These are phyloP conservation scores for Trichoderma erinaceum DNA, from an alignment of 495 filamentous ascomycete genomes.

Conservation along the genomic window DNA sequence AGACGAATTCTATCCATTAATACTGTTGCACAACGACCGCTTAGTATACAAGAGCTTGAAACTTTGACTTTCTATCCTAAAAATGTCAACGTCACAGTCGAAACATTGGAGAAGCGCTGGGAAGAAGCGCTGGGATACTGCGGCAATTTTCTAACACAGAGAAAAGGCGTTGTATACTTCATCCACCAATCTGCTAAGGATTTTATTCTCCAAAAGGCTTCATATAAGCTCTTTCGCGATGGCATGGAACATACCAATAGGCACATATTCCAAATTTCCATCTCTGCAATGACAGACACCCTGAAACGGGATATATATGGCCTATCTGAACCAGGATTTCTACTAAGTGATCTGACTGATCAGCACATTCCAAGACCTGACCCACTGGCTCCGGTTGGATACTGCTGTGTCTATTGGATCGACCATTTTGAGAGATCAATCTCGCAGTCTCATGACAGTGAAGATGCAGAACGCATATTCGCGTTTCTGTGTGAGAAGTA, in stretches of 20 bases:
- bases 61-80: constrained; percentile 13
- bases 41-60: constrained; percentile 19
- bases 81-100: not conserved
- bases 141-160: constrained; percentile 30
- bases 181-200: constrained; percentile 44
- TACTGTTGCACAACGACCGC: constrained; percentile 19
- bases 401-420: constrained; percentile 36
- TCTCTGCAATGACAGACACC: constrained; percentile 18
- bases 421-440: constrained; percentile 25
- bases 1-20: constrained; percentile 19
- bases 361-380: constrained; percentile 21
- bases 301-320: constrained; percentile 2
- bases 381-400: constrained; percentile 27
- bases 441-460: not conserved
- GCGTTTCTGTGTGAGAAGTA: constrained; percentile 10
- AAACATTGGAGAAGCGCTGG: not conserved
- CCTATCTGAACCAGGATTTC: not conserved
- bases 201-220: constrained; percentile 23
- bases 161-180: constrained; percentile 27
- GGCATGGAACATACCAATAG: constrained; percentile 22
- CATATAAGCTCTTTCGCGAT: constrained; percentile 19
- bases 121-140: constrained; percentile 22
- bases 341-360: constrained; percentile 12
- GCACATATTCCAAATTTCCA: constrained; percentile 27
- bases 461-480: not conserved